phyloP scores from a whole-genome alignment of 2,329 filamentous ascomycete species.

The Ascochyta pisi region DNA sequence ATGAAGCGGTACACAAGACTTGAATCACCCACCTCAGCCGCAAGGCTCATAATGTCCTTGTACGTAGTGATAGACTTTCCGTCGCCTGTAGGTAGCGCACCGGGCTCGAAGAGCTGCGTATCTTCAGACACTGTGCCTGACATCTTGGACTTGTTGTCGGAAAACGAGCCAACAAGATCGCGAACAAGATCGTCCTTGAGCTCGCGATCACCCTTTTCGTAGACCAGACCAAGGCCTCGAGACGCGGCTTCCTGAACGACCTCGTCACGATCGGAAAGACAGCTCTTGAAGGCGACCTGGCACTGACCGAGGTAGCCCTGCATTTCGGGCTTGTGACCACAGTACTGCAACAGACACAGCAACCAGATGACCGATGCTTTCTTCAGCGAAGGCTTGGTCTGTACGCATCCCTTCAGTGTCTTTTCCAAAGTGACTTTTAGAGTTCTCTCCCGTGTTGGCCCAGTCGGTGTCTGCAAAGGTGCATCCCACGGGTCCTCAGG shows the following conservation, averaged over 20 bases:
- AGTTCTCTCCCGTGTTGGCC: conserved; percentile 52
- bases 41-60: conserved; percentile 93
- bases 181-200: conserved; percentile 84
- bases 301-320: conserved; percentile 77
- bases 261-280: conserved; percentile 88
- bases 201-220: conserved; percentile 84
- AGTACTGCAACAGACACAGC: conserved; percentile 88
- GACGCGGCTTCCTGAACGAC: conserved; percentile 96
- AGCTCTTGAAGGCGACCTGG: conserved; percentile 85
- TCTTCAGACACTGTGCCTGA: conserved; percentile 83
- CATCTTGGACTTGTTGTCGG: conserved; percentile 71
- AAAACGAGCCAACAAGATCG: conserved; percentile 89
- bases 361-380: conserved; percentile 97
- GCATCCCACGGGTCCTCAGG: conserved; percentile 41
- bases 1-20: conserved; percentile 98
- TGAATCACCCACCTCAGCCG: conserved; percentile 95
- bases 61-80: conserved; percentile 87
- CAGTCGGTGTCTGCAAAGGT: conserved; percentile 37
- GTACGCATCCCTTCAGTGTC: conserved; percentile 77
- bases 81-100: conserved; percentile 87
- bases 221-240: conserved; percentile 87
- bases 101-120: conserved; percentile 91
- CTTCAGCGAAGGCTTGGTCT: conserved; percentile 85
- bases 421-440: conserved; percentile 68
- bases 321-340: conserved; percentile 77